Base-by-base conservation (phyloP, 305 asterid species). In the Fraxinus ornus region DNA sequence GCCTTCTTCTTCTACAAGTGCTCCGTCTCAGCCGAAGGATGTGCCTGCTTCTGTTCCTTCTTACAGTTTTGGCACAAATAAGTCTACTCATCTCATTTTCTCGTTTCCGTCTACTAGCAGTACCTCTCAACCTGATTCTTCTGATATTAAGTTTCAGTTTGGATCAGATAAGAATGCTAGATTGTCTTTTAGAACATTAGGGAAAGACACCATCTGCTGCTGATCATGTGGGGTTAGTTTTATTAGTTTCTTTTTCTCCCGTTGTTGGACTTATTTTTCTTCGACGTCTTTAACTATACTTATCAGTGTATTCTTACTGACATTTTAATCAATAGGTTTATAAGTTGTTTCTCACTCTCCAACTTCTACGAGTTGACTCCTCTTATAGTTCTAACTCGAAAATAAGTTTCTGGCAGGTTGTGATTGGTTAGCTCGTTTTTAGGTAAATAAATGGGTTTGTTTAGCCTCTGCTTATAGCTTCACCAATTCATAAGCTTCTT, bases 41-140 rank as follows among this genome's bases (percentile, higher is more conserved):
- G 83, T 49, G 66, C 82, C 91, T 81, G 24, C 78, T 44, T 76
- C n/a, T 44, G 55, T 82, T 77, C 97, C 98, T 86, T 84, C 85
- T 73, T 95, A 87, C 89, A 81, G 88, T 86, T 95, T 95, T 26
- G 96, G 93, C 62, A 68, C 84, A 7, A 85, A 88, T 9, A 88
- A 84, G 78, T 89, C 94, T 37, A 77, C 88, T 60, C 84, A 86
- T 8, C 88, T 94, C 1, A 89, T 89, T 21, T 94, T 95, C 91
- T 88, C 97, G 6, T 95, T 95, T 88, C 97, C 99, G 4, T 90
- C 97, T 0, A 85, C 90, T 9, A 87, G 93, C 89, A 89, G 80
- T 85, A 83, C 85, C n/a, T 78, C 91, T 17, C 24, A 83, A 21
- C 37, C 44, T 33, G 92, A 89, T 79, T 88, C 88, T 79, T 84